phyloP scores from a whole-genome alignment of 305 asterid species.

The Solanum hybrid region DNA sequence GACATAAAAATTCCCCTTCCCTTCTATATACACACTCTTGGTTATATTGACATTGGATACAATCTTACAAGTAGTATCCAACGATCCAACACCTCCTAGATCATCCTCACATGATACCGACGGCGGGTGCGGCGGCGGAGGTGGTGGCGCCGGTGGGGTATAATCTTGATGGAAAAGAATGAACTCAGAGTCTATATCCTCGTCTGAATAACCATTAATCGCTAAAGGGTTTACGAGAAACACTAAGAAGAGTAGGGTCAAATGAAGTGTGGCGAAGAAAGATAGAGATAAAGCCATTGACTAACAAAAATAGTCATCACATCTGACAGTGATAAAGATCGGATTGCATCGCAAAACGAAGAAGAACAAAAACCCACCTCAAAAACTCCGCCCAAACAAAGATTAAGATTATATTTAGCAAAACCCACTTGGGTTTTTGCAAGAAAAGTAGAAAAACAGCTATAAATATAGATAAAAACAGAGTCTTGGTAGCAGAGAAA shows the following conservation, averaged over 20 bases:
- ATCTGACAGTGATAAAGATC: not conserved
- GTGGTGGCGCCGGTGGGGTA: constrained; percentile 98
- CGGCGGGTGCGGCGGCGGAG: constrained; percentile 98
- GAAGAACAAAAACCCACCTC: not conserved
- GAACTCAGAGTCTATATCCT: constrained; percentile 43
- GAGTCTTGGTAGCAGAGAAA: not conserved
- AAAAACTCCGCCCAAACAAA: not conserved
- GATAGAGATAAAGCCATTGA: constrained; percentile 12
- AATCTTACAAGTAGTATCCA: constrained; percentile 80
- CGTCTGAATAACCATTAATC: constrained; percentile 13
- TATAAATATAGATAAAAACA: not conserved
- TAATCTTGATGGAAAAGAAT: constrained; percentile 77
- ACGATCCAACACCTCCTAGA: constrained; percentile 85
- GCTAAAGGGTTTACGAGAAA: not conserved
- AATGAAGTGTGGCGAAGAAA: not conserved
- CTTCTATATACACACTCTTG: constrained; percentile 66
- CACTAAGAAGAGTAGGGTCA: not conserved
- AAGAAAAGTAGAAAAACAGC: not conserved
- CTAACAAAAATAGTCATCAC: constrained; percentile 16
- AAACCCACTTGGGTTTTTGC: not conserved
- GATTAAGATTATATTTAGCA: not conserved
- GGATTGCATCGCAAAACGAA: not conserved
- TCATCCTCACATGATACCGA: constrained; percentile 76
- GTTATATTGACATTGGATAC: constrained; percentile 62
- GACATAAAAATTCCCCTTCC: constrained; percentile 77